Percentiles rank a stretch among this genome's conserved stretches.
phyloP scores from a whole-genome alignment of 495 filamentous ascomycete species.

The Amniculicola lignicola region DNA sequence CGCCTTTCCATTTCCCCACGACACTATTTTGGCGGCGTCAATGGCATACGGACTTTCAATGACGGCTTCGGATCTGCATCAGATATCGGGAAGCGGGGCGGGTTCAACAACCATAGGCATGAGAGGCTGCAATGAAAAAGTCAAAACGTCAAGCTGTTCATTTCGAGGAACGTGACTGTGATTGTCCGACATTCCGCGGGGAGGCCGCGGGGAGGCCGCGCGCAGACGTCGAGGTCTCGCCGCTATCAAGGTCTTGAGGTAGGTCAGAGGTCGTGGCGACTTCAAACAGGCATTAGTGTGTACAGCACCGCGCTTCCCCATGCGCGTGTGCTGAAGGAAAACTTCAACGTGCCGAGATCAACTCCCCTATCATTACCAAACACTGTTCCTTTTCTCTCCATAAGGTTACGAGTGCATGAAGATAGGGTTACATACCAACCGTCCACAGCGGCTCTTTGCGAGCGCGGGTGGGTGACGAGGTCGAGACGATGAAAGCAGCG shows the following conservation, averaged over 20 bases:
- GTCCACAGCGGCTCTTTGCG: not conserved
- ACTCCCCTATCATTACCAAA: slow-evolving; percentile 87
- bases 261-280: no score
- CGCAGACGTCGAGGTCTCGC: no score
- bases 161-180: no score
- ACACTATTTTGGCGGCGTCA: slow-evolving; percentile 41
- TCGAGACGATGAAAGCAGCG: not conserved
- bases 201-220: no score
- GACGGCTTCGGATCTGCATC: slow-evolving; percentile 20
- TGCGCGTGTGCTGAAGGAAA: slow-evolving; percentile 94
- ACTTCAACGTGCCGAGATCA: slow-evolving; percentile 87
- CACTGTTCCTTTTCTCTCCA: slow-evolving; percentile 60
- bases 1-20: slow-evolving; percentile 30
- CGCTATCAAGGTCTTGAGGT: not conserved
- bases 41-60: slow-evolving; percentile 30
- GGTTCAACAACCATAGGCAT: slow-evolving; percentile 25
- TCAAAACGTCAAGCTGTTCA: slow-evolving; percentile 16
- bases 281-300: slow-evolving; percentile 92
- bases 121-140: slow-evolving; percentile 27
- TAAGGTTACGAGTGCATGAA: slow-evolving; percentile 80
- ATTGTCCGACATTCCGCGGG: not conserved
- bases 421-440: slow-evolving; percentile 67
- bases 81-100: slow-evolving; percentile 25
- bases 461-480: not conserved
- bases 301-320: slow-evolving; percentile 83